Evolutionary conservation across 106 monocot species (phyloP).

Genomic region (Hemerocallis citrina): DNA sequence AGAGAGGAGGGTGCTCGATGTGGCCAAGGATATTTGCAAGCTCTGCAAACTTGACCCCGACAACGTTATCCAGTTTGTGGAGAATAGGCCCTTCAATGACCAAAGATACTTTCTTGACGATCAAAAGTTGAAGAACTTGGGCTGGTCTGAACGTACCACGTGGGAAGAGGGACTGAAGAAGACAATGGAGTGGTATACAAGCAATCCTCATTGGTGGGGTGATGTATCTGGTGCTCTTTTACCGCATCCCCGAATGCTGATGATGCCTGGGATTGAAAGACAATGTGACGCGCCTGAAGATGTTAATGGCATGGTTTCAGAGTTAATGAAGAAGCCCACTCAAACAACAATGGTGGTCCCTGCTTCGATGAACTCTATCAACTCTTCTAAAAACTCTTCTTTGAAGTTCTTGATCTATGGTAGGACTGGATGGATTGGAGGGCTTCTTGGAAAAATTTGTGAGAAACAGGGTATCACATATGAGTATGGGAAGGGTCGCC

Average conservation of each 20-base stretch:
- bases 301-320: constrained; percentile 17
- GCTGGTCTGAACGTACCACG: constrained; percentile 37
- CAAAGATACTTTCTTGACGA: too few species aligned
- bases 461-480: constrained; percentile 36
- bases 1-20: constrained; percentile 19
- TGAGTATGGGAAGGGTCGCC: constrained; percentile 40
- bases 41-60: constrained; percentile 44
- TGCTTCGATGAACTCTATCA: not conserved
- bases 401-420: constrained; percentile 57
- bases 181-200: constrained; percentile 48
- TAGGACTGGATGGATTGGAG: constrained; percentile 58
- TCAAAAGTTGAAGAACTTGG: constrained; percentile 38
- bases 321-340: not conserved
- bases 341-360: constrained; percentile 1
- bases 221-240: constrained; percentile 48
- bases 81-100: too few species aligned
- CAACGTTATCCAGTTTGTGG: too few species aligned
- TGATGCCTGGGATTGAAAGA: constrained; percentile 40
- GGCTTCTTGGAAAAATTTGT: constrained; percentile 47
- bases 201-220: constrained; percentile 53
- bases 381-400: not conserved
- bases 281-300: constrained; percentile 21
- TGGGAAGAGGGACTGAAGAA: constrained; percentile 46
- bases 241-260: constrained; percentile 50
- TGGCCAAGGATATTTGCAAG: constrained; percentile 46